A percentile compares a stretch with the other conserved stretches of the same genome.
Evolutionary conservation across 495 filamentous ascomycete species (phyloP).

Genomic region (Talaromyces trachyspermus): DNA sequence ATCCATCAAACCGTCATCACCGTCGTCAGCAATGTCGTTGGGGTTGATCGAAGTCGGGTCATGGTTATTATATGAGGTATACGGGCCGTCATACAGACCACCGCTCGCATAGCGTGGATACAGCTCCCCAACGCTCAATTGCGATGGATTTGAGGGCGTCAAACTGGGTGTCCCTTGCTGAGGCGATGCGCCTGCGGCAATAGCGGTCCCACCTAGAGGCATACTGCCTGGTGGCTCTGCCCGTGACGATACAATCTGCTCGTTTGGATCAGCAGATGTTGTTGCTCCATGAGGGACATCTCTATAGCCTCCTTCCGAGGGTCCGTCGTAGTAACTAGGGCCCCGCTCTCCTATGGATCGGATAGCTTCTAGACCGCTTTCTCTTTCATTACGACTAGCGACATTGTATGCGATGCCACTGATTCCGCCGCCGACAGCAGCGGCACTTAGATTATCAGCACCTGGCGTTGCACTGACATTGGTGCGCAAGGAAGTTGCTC

Average conservation of each 20-base stretch:
- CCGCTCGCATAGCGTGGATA: constrained; percentile 25
- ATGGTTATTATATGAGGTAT: constrained; percentile 55
- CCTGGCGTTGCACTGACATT: constrained; percentile 60
- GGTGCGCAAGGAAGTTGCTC: constrained; percentile 24
- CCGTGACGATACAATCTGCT: constrained; percentile 29
- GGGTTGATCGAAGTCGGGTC: constrained; percentile 58
- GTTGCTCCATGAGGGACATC: constrained; percentile 40
- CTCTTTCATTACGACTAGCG: constrained; percentile 62
- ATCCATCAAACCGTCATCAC: constrained; percentile 64
- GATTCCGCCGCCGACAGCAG: constrained; percentile 69
- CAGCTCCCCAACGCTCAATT: constrained; percentile 25
- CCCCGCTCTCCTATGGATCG: constrained; percentile 37
- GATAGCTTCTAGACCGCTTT: constrained; percentile 66
- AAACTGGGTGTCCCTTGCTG: constrained; percentile 24
- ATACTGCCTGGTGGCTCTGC: constrained; percentile 23
- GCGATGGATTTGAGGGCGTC: constrained; percentile 18
- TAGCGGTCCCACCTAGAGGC: constrained; percentile 22
- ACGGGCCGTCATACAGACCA: constrained; percentile 44
- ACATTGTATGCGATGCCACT: constrained; percentile 68
- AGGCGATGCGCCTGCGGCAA: constrained; percentile 31
- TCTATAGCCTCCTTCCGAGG: constrained; percentile 38
- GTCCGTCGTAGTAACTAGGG: constrained; percentile 26
- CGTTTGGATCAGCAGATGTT: constrained; percentile 21
- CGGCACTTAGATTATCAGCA: constrained; percentile 64
- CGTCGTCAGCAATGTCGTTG: constrained; percentile 74